Base-by-base conservation (phyloP, 2,329 filamentous ascomycete genomes). In the Didymella pomorum region DNA sequence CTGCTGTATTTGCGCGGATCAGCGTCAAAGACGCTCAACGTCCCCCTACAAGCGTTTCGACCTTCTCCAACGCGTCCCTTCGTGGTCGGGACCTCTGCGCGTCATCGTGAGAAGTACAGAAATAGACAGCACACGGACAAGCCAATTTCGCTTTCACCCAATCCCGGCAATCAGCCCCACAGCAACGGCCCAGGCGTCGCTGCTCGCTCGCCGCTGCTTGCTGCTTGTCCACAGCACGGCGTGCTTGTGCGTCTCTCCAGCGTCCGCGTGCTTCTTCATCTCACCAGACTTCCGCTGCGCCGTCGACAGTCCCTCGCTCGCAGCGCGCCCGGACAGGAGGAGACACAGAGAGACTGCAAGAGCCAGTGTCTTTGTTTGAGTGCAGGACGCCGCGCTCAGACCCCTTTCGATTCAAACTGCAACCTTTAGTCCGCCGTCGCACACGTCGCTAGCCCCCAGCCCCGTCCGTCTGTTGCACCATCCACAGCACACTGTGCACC, bases 231-330 rank as follows among this genome's bases (percentile, higher is more conserved):
- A 33, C 50, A 56, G 44, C 61, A 48, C 58, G 45, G 16, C 58
- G 53, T 52, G 53, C 61, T 58, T 64, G 50, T n/a, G n/a, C n/a
- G n/a, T n/a, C n/a, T 58, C 37, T 14, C 26, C 37, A 18, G 43
- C 42, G 37, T 25, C 43, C 37, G 39, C 21, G 48, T 39, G 43
- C 51, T 47, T 51, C 52, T 54, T 51, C 56, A 47, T 53, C 60
- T 53, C 58, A 56, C 59, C 61, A 67, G 66, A 64, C 70, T 52
- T 68, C 66, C 68, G 65, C 67, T 69, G 70, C 68, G 69, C 70
- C 68, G 71, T 73, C 71, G 71, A 66, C 64, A 60, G 73, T 55
- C 28, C 29, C 18, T 39, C 43, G 10, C 37, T 44, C 45, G 20
- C 44, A 54, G 50, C 31, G 45, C 56, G 47, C 51, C 45, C 28